Evolutionary conservation across 495 filamentous ascomycete species (phyloP), one percentile per base, ranked within the genome.

Genomic region (Penicillium soppii): DNA sequence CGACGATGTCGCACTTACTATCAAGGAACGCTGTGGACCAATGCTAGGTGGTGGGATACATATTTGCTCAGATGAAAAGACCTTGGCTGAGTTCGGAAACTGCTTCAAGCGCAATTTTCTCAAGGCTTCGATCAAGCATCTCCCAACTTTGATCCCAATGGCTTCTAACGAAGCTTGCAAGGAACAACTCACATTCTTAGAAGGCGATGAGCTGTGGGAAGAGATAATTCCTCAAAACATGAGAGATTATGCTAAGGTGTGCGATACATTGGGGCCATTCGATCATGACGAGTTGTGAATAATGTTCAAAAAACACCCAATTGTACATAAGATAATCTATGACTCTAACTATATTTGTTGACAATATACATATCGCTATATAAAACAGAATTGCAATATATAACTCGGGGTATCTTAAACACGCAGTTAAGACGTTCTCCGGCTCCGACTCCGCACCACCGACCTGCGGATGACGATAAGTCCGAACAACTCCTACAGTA

Each of bases 101-200:
- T 75, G 72, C 57, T 75, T 75, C 54, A 73, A 75, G 65, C 61
- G 54, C 50, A 64, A 69, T 37, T 73, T 71, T 17, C 54, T 73
- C 19, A 63, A 66, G 53, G 61, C 66, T 29, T 65, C 67, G 25
- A 46, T 73, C 30, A 58, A 59, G 20, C 63, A 73, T 39, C 42
- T 72, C 20, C 66, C 68, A 5, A 52, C 43, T 7, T 48, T 75
- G 38, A 50, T 75, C 19, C 68, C 67, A n/a, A 65, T 75, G 66
- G 72, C 63, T 0, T 72, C 69, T 8, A 68, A 73, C n/a, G 57
- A 62, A 17, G 55, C 65, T 10, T 75, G 72, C 53, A 62, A 64
- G 26, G 65, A 69, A 33, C 66, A 71, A 25, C 63, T 68, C 16
- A 51, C 57, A 23, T 73, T 67, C 44, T 48, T 75, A 16, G 48